Base-by-base conservation (phyloP, 495 filamentous ascomycete genomes). In the Penicillium samsonianum region DNA sequence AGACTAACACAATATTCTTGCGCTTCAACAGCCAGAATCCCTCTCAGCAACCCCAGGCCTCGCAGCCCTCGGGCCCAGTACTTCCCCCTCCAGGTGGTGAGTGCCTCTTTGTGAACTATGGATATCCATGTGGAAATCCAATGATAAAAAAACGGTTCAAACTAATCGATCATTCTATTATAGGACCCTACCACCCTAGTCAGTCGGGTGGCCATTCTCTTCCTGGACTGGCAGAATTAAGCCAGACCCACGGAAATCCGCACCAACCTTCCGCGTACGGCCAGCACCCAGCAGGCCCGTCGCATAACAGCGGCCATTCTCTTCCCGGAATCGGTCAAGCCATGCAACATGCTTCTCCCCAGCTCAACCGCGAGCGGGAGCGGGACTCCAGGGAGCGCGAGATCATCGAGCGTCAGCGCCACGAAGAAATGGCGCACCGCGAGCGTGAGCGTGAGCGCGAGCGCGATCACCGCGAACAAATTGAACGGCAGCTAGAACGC, bases 361-460 rank as follows among this genome's bases (percentile, higher is more conserved):
- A 79, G 60, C 59, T 83, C 42, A 78, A 80, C 54, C 73, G 74
- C 30, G 82, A 84, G 46, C 78, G 79, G 48, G 80, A 83, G 60
- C 72, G 77, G 42, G 80, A 82, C 54, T 75, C 74, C 10, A 64
- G 78, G 55, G 78, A 82, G 53, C 77, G 75, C 37, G 79, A 82
- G 37, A 63, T 76, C 50, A 65, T 78, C 19, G 77, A 81, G 59
- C 68, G 78, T 62, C 78, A 79, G 56, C 75, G 77, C 14, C 75
- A 85, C 60, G 83, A 88, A 72, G 84, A 87, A 55, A 75, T 82
- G 67, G 78, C 71, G 14, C 79, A 81, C 54, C 23, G n/a, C n/a
- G n/a, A n/a, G n/a, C 74, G 86, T 59, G 88, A 92, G 63, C 82
- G 82, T 53, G 86, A 91, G 68, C 85, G 85, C 54, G 85, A 54